Evolutionary conservation across 2,329 filamentous ascomycete genomes (phyloP), one percentile per base, ranked within the genome.

Genomic region (Colletotrichum cuscutae): DNA sequence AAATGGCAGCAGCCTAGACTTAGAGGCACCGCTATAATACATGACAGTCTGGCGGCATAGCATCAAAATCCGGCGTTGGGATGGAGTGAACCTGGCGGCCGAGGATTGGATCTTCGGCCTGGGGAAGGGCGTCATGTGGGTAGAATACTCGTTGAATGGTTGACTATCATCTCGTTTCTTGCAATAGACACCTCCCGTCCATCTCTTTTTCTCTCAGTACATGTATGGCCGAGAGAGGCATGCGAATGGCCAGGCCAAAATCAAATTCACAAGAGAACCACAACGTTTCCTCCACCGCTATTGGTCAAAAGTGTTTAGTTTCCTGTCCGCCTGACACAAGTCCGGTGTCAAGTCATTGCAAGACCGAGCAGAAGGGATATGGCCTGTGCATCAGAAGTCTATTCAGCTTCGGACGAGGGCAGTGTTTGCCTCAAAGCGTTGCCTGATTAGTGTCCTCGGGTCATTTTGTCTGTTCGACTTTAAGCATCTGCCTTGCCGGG

Each of bases 281-380:
- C 37, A 65, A 60, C 61, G 60, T 61, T 56, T 60, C 30, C 28
- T 32, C 11, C n/a, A 7, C 32, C 22, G 22, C 60, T 19, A 64
- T 30, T 70, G 22, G 60, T 11, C 35, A 26, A 24, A 15, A 52
- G 37, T 65, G 59, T 60, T 72, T 60, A 22, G 54, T 60, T 65
- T 69, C 53, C 19, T 53, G 52, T 46, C 8, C 26, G 42, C 53
- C 69, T 69, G 69, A 69, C 59, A 72, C 65, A 72, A 63, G 24
- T 53, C 59, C 59, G 65, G 59, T 63, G 59, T 69, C 69, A 69
- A 19, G 37, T 64, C 53, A 22, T 53, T 6, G 37, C 53, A 42
- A 59, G 59, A 42, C 32, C 59, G 26, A 42, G n/a, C 8, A n/a
- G 26, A 32, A 69, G 53, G 65, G 65, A 69, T 72, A 4, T 26